These are phyloP conservation scores for Teunomyces stri DNA, from an alignment of 805 yeast species.

Conservation along the genomic window DNA sequence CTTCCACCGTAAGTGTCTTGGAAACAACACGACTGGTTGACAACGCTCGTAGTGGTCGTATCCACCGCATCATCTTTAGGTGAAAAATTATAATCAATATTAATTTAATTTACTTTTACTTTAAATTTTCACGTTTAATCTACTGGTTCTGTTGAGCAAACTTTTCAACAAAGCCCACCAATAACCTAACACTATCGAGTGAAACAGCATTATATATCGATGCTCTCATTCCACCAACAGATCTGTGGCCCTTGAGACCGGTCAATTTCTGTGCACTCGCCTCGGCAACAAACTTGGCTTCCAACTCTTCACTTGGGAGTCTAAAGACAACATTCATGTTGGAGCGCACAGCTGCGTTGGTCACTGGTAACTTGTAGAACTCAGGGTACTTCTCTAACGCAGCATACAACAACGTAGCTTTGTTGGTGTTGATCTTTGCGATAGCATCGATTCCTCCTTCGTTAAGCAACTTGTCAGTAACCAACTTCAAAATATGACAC, in stretches of 20 bases:
- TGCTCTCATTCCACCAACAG: slow-evolving; percentile 96
- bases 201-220: slow-evolving; percentile 88
- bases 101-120: no score
- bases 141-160: slow-evolving; percentile 47
- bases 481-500: slow-evolving; percentile 79
- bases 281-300: slow-evolving; percentile 63
- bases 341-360: slow-evolving; percentile 57
- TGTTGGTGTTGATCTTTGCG: slow-evolving; percentile 53
- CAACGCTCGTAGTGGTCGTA: slow-evolving; percentile 4
- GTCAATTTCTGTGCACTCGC: slow-evolving; percentile 60
- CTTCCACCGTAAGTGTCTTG: slow-evolving; percentile 17
- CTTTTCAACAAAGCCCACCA: slow-evolving; percentile 55
- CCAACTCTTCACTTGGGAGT: slow-evolving; percentile 59
- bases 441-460: slow-evolving; percentile 74
- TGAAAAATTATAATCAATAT: no score
- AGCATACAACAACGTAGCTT: slow-evolving; percentile 62
- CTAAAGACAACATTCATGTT: slow-evolving; percentile 94
- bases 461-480: slow-evolving; percentile 57
- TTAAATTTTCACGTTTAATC: not conserved
- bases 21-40: slow-evolving; percentile 2
- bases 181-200: slow-evolving; percentile 52
- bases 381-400: slow-evolving; percentile 66
- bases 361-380: slow-evolving; percentile 67
- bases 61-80: not conserved
- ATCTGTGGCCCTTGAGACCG: slow-evolving; percentile 93